Evolutionary conservation across 768 basidiomycete species (phyloP).

Genomic region (Xerocomus brunneocitrinus): DNA sequence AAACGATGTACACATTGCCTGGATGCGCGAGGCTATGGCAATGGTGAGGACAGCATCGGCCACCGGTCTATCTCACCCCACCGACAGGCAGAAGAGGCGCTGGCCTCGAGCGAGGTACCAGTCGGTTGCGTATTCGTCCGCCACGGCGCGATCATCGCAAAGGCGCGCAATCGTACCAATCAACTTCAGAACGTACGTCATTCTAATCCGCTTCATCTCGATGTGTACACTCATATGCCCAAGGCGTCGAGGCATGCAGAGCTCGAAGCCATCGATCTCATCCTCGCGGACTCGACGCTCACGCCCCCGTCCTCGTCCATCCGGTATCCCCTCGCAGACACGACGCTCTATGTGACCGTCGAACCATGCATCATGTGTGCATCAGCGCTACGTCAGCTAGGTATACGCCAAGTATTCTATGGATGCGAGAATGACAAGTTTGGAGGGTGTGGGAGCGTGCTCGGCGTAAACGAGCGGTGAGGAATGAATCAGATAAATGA

Average conservation of each 20-base stretch:
- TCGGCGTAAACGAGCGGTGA: slow-evolving; percentile 78
- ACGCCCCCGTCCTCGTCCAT: slow-evolving; percentile 39
- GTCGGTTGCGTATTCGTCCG: slow-evolving; percentile 96
- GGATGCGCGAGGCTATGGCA: slow-evolving; percentile 80
- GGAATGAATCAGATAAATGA: slow-evolving; percentile 12
- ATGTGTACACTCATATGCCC: not conserved
- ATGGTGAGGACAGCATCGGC: slow-evolving; percentile 51
- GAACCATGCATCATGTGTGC: slow-evolving; percentile 99
- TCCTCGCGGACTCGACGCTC: slow-evolving; percentile 59
- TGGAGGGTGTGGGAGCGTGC: slow-evolving; percentile 93
- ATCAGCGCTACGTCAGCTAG: slow-evolving; percentile 89
- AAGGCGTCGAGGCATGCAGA: slow-evolving; percentile 97
- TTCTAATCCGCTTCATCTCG: not conserved
- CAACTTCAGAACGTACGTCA: slow-evolving; percentile 79
- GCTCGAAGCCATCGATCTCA: slow-evolving; percentile 90
- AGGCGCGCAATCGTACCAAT: slow-evolving; percentile 91
- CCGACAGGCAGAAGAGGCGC: slow-evolving; percentile 76
- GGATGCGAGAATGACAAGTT: slow-evolving; percentile 96
- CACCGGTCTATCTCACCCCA: not conserved
- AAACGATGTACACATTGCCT: slow-evolving; percentile 38
- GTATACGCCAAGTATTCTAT: slow-evolving; percentile 85
- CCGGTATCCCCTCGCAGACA: slow-evolving; percentile 65
- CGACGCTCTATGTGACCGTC: slow-evolving; percentile 94
- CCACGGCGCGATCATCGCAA: slow-evolving; percentile 69
- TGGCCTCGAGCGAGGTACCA: slow-evolving; percentile 83